phyloP scores from a whole-genome alignment of 2,329 filamentous ascomycete species.

The Capronia americana region DNA sequence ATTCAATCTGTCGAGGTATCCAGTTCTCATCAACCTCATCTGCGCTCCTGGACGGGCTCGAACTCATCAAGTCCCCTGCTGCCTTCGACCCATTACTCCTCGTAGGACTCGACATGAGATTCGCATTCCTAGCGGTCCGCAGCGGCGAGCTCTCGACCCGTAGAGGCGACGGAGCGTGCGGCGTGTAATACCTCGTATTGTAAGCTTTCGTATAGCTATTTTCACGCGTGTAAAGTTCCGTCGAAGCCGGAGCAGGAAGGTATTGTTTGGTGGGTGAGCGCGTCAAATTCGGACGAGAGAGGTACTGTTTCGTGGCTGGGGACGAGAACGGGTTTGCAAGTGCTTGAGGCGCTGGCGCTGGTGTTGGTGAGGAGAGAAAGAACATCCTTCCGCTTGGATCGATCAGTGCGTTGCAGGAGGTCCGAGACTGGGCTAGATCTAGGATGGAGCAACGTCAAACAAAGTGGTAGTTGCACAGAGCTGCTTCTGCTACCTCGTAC shows the following conservation, averaged over 20 bases:
- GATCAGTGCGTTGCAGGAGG: not conserved
- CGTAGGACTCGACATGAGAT: conserved; percentile 30
- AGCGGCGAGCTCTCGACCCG: conserved; percentile 28
- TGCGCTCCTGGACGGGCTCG: conserved; percentile 22
- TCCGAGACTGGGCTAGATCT: not conserved
- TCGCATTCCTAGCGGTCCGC: conserved; percentile 38
- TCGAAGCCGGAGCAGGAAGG: not conserved
- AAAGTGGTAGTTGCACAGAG: too few relatives aligned
- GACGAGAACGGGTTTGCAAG: not conserved
- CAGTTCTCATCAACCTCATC: conserved; percentile 9
- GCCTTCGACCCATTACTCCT: conserved; percentile 1
- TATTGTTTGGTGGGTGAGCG: not conserved
- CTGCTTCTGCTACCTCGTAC: not conserved
- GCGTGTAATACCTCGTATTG: conserved; percentile 11
- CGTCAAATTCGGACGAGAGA: not conserved
- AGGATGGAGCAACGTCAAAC: not conserved
- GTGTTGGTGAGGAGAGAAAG: conserved; percentile 14
- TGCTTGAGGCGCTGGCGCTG: not conserved
- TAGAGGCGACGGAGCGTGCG: conserved; percentile 24
- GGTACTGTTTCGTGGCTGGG: not conserved
- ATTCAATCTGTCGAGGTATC: not conserved
- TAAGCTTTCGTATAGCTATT: conserved; percentile 11
- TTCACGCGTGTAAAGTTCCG: not conserved
- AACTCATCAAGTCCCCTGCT: conserved; percentile 18
- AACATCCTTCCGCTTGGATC: conserved; percentile 1